Base-by-base conservation (phyloP, 441 rosid genomes). In the Syzygium malaccense region DNA sequence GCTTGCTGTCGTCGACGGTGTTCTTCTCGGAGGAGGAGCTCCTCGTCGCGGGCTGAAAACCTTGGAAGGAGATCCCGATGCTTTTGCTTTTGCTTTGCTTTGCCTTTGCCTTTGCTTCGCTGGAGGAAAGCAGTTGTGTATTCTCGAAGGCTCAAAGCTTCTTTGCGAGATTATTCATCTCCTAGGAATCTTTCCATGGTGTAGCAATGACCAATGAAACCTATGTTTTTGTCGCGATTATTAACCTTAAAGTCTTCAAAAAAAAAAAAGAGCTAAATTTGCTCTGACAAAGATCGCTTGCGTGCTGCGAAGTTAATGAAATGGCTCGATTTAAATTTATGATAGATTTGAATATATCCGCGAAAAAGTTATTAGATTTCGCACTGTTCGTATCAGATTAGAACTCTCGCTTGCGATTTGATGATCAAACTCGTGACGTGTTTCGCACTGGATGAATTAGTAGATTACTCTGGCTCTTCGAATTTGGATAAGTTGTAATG, bases 391-490 rank as follows among this genome's bases (percentile, higher is more conserved):
- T 2, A 1, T 32, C 37, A 32, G 2, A 17, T 66, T 7, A 30
- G 2, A 11, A 19, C 28, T 19, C 48, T 9, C 6, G 45, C 45
- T 7, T 41, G 3, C 14, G 0, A 2, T 66, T 33, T 9, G 18
- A 41, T 41, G 4, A 37, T 37, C 25, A 0, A 9, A 5, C 0
- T 1, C 0, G 11, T 2, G 3, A 10, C 6, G 9, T 6, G 7
- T 23, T 71, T 37, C 1, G 4, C 7, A 0, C 23, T 23, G 8
- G 14, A 33, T 19, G 17, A 14, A 71, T 11, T 20, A 2, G 28
- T 3, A 37, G 48, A 33, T 11, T 71, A 1, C 1, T 71, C 5
- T 3, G 28, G 1, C 80, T 20, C 25, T 68, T 30, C 26, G 10
- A 9, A 33, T 68, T 68, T 4, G 26, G 45, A 68, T 10, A 32